Evolutionary conservation across 495 filamentous ascomycete species (phyloP).

Genomic region (Neurospora cerealis): DNA sequence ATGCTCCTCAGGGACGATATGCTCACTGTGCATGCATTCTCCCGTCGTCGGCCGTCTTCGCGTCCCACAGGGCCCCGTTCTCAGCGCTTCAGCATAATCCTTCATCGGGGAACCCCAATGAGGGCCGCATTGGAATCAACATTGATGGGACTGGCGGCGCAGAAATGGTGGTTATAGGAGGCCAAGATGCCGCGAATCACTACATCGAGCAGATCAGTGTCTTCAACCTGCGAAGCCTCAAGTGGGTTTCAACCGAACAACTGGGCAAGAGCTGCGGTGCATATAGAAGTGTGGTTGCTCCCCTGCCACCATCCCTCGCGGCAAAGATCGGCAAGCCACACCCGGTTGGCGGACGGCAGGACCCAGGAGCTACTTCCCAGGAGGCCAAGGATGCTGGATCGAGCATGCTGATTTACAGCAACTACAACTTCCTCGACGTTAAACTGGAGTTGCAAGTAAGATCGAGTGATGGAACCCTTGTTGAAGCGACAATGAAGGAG

Average conservation of each 20-base stretch:
- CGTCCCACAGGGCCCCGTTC: constrained; percentile 69
- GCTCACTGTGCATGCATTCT: constrained; percentile 93
- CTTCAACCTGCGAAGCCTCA: constrained; percentile 91
- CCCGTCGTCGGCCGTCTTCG: constrained; percentile 75
- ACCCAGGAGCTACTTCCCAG: constrained; percentile 27
- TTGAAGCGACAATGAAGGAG: constrained; percentile 82
- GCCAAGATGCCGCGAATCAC: constrained; percentile 93
- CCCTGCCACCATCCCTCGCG: constrained; percentile 53
- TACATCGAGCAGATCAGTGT: constrained; percentile 98
- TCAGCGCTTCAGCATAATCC: constrained; percentile 86
- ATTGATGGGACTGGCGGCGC: constrained; percentile 87
- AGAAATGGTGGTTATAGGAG: constrained; percentile 95
- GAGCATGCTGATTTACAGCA: constrained; percentile 96
- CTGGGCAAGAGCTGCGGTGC: constrained; percentile 89
- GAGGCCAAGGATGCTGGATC: constrained; percentile 53
- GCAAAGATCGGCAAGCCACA: constrained; percentile 57
- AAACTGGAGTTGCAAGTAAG: constrained; percentile 90
- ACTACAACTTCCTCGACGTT: constrained; percentile 97
- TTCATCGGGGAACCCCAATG: constrained; percentile 65
- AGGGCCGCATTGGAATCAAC: constrained; percentile 73
- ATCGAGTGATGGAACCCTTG: constrained; percentile 69
- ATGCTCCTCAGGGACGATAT: constrained; percentile 88
- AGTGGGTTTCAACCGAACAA: constrained; percentile 81
- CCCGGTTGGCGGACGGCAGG: constrained; percentile 18
- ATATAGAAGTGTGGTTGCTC: constrained; percentile 89